phyloP scores from a whole-genome alignment of 2,329 filamentous ascomycete species.

The Plectosphaerella sp. region DNA sequence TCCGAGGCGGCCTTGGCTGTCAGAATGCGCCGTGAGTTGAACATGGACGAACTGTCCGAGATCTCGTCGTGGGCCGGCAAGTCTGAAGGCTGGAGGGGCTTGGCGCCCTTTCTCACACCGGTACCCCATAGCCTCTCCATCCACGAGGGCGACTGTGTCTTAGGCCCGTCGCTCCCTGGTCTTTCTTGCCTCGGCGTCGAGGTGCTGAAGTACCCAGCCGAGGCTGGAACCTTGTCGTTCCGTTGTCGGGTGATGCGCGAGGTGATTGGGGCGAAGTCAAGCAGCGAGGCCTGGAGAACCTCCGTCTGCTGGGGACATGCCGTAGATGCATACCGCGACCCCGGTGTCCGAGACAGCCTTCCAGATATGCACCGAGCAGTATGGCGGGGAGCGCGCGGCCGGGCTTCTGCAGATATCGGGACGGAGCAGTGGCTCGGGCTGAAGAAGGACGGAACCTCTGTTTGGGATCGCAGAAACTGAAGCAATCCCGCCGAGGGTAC shows the following conservation, averaged over 20 bases:
- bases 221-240: background rate
- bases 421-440: constrained; percentile 26
- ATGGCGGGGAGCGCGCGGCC: background rate
- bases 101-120: constrained; percentile 27
- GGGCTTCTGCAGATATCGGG: background rate
- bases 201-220: constrained; percentile 22
- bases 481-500: constrained; percentile 57
- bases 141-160: constrained; percentile 31
- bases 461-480: constrained; percentile 69
- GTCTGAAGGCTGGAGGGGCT: constrained; percentile 50
- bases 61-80: constrained; percentile 57
- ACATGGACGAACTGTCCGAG: constrained; percentile 55
- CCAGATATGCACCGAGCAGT: background rate
- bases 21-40: constrained; percentile 65
- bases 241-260: constrained; percentile 5
- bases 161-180: constrained; percentile 19
- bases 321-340: constrained; percentile 13
- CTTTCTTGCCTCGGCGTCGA: constrained; percentile 14
- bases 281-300: constrained; percentile 22
- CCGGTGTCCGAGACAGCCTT: constrained; percentile 12
- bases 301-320: constrained; percentile 6
- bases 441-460: constrained; percentile 53
- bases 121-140: constrained; percentile 45
- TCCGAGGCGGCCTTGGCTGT: constrained; percentile 77
- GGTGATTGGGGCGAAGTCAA: constrained; percentile 16